Base-by-base conservation (phyloP, 1,284 basidiomycete genomes). In the Irpex lacteus region DNA sequence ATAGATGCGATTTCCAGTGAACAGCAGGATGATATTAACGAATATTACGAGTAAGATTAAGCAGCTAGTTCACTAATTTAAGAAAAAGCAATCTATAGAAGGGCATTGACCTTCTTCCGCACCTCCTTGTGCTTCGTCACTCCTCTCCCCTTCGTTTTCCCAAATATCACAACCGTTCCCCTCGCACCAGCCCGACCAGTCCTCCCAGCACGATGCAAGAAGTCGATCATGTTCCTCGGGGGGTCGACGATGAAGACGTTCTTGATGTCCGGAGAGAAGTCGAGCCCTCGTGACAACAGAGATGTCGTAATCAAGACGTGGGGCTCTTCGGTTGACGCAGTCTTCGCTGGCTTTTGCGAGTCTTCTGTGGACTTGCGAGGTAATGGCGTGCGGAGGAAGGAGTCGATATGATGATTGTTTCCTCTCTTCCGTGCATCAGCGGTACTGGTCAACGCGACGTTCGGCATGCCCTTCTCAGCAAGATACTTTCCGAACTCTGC, bases 251-350 rank as follows among this genome's bases (percentile, higher is more conserved):
- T 89, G 75, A 96, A 90, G 3, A 95, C 90, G 67, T 94, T 87
- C 66, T 83, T 82, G 68, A 96, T 87, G 3, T 80, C 77, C 0
- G 93, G 87, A 13, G 87, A 81, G 71, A 97, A 97, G 74, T 97
- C 95, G 8, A 97, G 82, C 2, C 95, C 95, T 15, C 95, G 86
- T n/a, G 94, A 94, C 36, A 97, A 87, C 21, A 97, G 81, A 8
- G 94, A 96, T 0, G 95, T 97, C 26, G 95, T 96, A 63, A 96
- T 83, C 69, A 97, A 81, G 34, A 96, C 88, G 63, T 89, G 83
- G 13, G 91, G 87, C 0, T 70, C 69, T 4, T 75, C 71, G 13
- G 67, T 61, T 59, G 69, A 67, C 44, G 68, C 67, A 26, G 62
- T 52, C 2, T 68, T 63, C n/a, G 26, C 37, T n/a, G 63, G 56